Percentiles rank a stretch among this genome's conserved stretches.
Evolutionary conservation across 2,329 filamentous ascomycete species (phyloP).

Genomic region (Leptographium galeiforme): DNA sequence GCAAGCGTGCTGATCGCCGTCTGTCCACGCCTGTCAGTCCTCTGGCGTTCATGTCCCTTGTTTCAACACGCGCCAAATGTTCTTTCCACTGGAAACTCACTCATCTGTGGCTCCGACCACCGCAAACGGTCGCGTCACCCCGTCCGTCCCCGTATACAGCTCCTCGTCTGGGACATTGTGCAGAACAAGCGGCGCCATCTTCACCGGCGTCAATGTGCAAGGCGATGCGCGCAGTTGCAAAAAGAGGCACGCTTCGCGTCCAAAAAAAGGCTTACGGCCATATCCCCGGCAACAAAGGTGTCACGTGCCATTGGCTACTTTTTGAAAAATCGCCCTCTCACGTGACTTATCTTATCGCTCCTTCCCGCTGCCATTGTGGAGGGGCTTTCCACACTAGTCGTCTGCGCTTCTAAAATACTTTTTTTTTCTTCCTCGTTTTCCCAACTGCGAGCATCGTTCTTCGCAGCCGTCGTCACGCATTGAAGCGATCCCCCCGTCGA

Average conservation of each 20-base stretch:
- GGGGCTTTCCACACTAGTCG: too few species aligned
- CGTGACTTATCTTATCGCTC: too few species aligned
- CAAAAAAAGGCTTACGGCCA: neutral
- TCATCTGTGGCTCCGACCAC: constrained; percentile 29
- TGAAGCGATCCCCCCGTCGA: neutral
- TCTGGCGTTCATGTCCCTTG: too few species aligned
- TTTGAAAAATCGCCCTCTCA: too few species aligned
- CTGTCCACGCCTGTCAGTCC: constrained; percentile 17
- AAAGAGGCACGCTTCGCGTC: neutral
- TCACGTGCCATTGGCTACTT: too few species aligned
- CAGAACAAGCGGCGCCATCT: constrained; percentile 51
- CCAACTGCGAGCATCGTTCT: neutral
- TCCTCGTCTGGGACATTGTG: constrained; percentile 58
- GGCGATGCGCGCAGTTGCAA: neutral
- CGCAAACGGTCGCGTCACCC: constrained; percentile 50
- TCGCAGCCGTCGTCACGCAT: neutral
- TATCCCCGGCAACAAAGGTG: neutral
- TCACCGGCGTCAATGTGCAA: neutral
- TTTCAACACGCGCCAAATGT: too few species aligned
- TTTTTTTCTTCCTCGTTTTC: neutral
- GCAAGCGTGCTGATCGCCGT: constrained; percentile 35
- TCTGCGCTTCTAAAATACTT: neutral
- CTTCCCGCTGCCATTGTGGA: too few species aligned
- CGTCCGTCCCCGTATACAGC: constrained; percentile 52
- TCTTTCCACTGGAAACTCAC: neutral